Evolutionary conservation across 139 green algal species (phyloP).

Genomic region (Chlamydomonas asymmetrica): DNA sequence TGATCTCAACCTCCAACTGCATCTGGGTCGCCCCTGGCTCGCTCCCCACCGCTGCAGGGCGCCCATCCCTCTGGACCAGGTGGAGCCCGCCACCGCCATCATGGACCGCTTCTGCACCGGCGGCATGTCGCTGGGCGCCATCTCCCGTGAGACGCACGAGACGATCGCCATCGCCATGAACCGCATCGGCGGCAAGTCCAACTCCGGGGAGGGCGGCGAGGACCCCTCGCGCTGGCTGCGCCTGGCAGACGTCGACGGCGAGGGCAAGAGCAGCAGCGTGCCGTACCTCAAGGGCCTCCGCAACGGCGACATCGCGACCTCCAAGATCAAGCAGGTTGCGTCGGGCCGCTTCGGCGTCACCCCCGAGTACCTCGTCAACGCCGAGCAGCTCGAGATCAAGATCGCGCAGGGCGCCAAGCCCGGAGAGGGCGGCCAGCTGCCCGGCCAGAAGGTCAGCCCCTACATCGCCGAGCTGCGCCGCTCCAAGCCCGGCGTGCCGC

Average conservation of each 20-base stretch:
- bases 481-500: slow-evolving; percentile 96
- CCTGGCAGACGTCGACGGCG: slow-evolving; percentile 74
- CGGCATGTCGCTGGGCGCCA: slow-evolving; percentile 97
- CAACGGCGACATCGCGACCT: slow-evolving; percentile 93
- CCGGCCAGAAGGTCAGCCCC: slow-evolving; percentile 91
- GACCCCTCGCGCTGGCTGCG: slow-evolving; percentile 83
- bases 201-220: slow-evolving; percentile 94
- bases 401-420: slow-evolving; percentile 89
- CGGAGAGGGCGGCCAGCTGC: slow-evolving; percentile 97
- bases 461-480: slow-evolving; percentile 96
- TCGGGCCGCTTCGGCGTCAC: slow-evolving; percentile 97
- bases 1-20: neutral
- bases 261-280: slow-evolving; percentile 77
- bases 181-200: slow-evolving; percentile 96
- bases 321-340: slow-evolving; percentile 96
- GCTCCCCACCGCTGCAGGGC: neutral
- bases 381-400: slow-evolving; percentile 99
- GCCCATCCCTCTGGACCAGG: slow-evolving; percentile 31
- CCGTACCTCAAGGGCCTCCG: slow-evolving; percentile 91
- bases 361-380: slow-evolving; percentile 96
- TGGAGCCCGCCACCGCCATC: slow-evolving; percentile 87
- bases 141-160: slow-evolving; percentile 96
- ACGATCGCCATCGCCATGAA: slow-evolving; percentile 99
- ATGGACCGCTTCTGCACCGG: slow-evolving; percentile 98
- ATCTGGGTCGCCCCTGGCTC: too few species aligned